Evolutionary conservation across 1,284 basidiomycete genomes (phyloP).

Genomic region (Trichosporon sp.): DNA sequence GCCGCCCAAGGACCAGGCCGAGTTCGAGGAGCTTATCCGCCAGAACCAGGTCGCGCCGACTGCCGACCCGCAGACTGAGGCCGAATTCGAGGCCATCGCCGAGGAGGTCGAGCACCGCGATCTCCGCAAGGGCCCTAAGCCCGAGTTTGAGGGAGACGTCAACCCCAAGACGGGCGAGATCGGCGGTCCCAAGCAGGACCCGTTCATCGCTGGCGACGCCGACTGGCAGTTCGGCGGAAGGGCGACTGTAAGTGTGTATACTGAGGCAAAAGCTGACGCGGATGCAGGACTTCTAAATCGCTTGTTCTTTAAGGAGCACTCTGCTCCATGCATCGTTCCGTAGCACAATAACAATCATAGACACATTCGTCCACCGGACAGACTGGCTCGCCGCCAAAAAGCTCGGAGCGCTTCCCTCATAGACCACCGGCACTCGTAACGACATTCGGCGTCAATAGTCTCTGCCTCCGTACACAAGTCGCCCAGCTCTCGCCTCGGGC

Average conservation of each 20-base stretch:
- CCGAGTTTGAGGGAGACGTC: constrained; percentile 53
- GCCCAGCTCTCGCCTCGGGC: too few species aligned
- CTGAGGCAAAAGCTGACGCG: not conserved
- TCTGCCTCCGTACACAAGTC: too few species aligned
- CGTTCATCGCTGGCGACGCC: constrained; percentile 46
- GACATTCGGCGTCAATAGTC: too few species aligned
- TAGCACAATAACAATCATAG: too few species aligned
- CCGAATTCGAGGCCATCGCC: constrained; percentile 10
- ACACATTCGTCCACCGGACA: too few species aligned
- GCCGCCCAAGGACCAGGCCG: constrained; percentile 44
- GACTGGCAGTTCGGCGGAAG: constrained; percentile 49
- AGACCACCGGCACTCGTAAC: too few species aligned
- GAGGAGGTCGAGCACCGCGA: constrained; percentile 53
- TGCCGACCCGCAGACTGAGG: constrained; percentile 8
- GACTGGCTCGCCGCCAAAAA: too few species aligned
- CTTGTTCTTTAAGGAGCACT: too few species aligned
- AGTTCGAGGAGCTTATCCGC: constrained; percentile 47
- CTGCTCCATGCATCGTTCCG: too few species aligned
- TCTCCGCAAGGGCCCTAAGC: constrained; percentile 49
- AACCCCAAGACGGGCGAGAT: constrained; percentile 56
- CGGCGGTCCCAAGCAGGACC: constrained; percentile 56
- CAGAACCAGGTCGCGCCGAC: constrained; percentile 28
- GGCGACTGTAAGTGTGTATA: constrained; percentile 42
- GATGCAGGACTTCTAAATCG: constrained; percentile 5
- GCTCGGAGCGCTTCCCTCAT: too few species aligned